Base-by-base conservation (phyloP, 495 filamentous ascomycete species). In the Tetracladium marchalianum region DNA sequence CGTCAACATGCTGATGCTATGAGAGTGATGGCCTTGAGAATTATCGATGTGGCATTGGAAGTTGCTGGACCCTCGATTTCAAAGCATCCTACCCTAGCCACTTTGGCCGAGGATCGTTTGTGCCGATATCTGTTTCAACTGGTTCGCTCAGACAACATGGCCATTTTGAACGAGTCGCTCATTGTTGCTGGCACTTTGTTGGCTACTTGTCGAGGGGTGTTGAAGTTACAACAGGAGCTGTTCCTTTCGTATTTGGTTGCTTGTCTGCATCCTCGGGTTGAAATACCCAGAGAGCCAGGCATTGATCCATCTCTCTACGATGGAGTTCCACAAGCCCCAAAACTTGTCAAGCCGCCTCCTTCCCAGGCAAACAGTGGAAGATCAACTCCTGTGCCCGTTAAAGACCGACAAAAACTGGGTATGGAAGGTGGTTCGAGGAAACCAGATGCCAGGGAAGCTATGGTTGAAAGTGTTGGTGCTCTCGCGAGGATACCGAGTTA, bases 181-280 rank as follows among this genome's bases (percentile, higher is more conserved):
- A 82, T 90, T 41, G 92, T 99, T 27, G 83, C 89, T 7, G 84
- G 88, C 13, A 99, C 93, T 0, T 65, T 99, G 22, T 68, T 99
- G 5, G 83, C 88, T 27, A 97, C 92, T 0, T 95, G 90, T 57
- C 77, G 92, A 39, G 78, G 82, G n/a, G 87, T 95, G 15, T 67
- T 99, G 42, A 97, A 96, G 65, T 71, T 99, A 18, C 92, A 99
- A 57, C 92, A 99, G 69, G 92, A 99, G 65, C 73, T 99, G 2
- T 99, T 90, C 57, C 66, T 99, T 31, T 93, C 88, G 0, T 99
- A 99, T 61, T 65, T 99, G 27, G 83, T 97, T 24, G 86, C 87
- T 11, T 99, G 92, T 60, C 71, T 99, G 33, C 90, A 96, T 57
- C 92, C 93, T 2, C 74, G 80, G 13, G 81, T 97, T 18, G 87